A percentile compares a stretch with the other conserved stretches of the same genome.
phyloP scores from a whole-genome alignment of 176 grass and related monocot species.

The Otatea glauca region DNA sequence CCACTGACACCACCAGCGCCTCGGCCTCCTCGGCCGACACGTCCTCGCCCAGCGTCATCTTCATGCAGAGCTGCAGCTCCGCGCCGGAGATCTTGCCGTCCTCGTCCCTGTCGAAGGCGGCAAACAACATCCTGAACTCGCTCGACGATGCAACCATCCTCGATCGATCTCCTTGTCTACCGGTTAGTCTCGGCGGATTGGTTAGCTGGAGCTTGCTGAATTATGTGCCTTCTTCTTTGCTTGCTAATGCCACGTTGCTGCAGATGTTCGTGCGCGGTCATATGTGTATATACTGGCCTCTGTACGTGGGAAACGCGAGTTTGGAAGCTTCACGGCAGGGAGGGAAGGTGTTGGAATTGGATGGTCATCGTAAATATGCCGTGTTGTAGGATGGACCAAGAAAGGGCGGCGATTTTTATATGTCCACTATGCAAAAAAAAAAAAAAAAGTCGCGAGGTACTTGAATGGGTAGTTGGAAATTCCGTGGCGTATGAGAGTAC shows the following conservation, averaged over 20 bases:
- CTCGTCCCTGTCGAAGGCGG: conserved; percentile 28
- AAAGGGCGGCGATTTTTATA: neutral
- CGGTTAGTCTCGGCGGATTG: neutral
- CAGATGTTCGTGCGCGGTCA: neutral
- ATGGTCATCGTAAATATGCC: neutral
- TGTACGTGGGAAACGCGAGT: neutral
- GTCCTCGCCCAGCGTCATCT: conserved; percentile 31
- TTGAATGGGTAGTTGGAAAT: conserved; percentile 9
- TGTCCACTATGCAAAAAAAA: neutral
- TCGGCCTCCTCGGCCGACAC: conserved; percentile 39
- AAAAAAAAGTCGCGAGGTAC: neutral
- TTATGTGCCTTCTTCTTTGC: neutral
- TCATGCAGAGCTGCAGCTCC: conserved; percentile 50
- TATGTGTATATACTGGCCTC: neutral
- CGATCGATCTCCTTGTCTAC: neutral
- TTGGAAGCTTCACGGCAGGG: conserved; percentile 52
- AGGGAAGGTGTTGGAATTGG: neutral
- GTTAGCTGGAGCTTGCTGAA: neutral
- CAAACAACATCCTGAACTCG: conserved; percentile 20
- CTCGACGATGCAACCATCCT: conserved; percentile 29
- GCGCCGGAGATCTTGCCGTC: conserved; percentile 46
- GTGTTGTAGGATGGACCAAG: neutral
- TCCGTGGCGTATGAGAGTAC: conserved; percentile 17
- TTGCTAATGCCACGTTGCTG: neutral
- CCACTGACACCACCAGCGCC: conserved; percentile 38